Percentiles rank a stretch among this genome's conserved stretches.
phyloP scores from a whole-genome alignment of 306 rosid species.

The Albizia julibrissin region DNA sequence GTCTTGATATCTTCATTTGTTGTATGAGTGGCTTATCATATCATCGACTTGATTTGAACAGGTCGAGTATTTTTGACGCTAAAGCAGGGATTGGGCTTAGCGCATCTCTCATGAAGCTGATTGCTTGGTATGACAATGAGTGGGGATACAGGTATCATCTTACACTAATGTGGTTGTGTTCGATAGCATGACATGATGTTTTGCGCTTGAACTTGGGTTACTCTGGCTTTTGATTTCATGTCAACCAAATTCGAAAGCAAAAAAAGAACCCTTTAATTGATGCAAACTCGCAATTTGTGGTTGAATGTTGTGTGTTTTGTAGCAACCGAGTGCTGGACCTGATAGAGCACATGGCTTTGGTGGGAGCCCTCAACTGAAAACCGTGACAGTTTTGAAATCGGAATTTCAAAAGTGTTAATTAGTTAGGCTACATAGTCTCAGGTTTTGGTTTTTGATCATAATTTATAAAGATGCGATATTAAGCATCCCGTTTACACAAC shows the following conservation, averaged over 20 bases:
- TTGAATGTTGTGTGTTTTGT: constrained; percentile 27
- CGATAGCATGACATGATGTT: background rate
- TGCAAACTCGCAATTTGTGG: background rate
- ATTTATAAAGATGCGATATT: constrained; percentile 31
- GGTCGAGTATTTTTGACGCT: constrained; percentile 95
- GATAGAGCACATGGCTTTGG: constrained; percentile 91
- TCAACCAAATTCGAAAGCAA: background rate
- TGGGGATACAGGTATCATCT: constrained; percentile 92
- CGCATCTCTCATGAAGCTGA: constrained; percentile 72
- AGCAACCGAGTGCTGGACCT: constrained; percentile 98
- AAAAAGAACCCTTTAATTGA: background rate
- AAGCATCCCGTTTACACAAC: constrained; percentile 30
- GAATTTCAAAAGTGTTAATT: background rate
- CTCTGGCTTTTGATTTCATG: background rate
- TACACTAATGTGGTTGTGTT: background rate
- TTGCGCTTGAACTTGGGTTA: background rate
- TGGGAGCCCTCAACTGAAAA: constrained; percentile 60
- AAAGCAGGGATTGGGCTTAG: constrained; percentile 96
- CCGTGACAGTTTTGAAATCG: background rate
- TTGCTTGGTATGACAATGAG: constrained; percentile 98
- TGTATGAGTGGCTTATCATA: background rate
- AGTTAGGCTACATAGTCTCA: constrained; percentile 38
- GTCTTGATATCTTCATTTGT: background rate
- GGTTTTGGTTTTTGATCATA: constrained; percentile 38
- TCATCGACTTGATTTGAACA: constrained; percentile 29